Evolutionary conservation across 2,329 filamentous ascomycete species (phyloP).

Genomic region (Immersiporthe knoxdaviesiana): DNA sequence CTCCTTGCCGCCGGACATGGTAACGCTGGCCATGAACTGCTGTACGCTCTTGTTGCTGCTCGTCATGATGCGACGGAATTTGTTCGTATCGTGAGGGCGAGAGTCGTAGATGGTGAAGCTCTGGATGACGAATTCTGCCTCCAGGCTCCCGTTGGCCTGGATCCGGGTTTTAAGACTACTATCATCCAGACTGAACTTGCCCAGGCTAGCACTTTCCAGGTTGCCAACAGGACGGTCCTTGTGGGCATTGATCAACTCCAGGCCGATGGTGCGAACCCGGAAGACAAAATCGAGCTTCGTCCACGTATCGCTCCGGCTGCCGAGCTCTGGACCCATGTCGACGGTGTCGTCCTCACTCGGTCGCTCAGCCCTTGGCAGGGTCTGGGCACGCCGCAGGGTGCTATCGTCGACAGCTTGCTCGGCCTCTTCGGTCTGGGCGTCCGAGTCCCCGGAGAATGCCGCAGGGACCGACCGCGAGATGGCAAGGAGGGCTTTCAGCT

Average conservation of each 20-base stretch:
- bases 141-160: conserved; percentile 87
- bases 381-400: conserved; percentile 51
- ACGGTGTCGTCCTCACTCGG: conserved; percentile 50
- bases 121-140: conserved; percentile 90
- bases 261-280: conserved; percentile 80
- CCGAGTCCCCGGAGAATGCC: conserved; percentile 77
- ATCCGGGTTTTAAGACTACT: conserved; percentile 91
- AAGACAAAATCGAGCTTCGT: conserved; percentile 93
- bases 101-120: conserved; percentile 96
- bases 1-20: conserved; percentile 84
- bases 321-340: conserved; percentile 71
- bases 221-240: conserved; percentile 79
- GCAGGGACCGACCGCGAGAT: conserved; percentile 85
- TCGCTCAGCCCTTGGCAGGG: conserved; percentile 52
- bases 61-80: conserved; percentile 98
- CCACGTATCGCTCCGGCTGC: conserved; percentile 73
- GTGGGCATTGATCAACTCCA: conserved; percentile 82
- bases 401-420: conserved; percentile 71
- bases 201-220: conserved; percentile 78
- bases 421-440: conserved; percentile 73
- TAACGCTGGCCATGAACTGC: conserved; percentile 97
- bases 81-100: conserved; percentile 86
- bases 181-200: conserved; percentile 91
- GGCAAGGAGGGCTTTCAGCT: conserved; percentile 86
- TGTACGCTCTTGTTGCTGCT: conserved; percentile 93